Evolutionary conservation across 768 basidiomycete species (phyloP), one percentile per base, ranked within the genome.

Genomic region (Boletus patriciae): DNA sequence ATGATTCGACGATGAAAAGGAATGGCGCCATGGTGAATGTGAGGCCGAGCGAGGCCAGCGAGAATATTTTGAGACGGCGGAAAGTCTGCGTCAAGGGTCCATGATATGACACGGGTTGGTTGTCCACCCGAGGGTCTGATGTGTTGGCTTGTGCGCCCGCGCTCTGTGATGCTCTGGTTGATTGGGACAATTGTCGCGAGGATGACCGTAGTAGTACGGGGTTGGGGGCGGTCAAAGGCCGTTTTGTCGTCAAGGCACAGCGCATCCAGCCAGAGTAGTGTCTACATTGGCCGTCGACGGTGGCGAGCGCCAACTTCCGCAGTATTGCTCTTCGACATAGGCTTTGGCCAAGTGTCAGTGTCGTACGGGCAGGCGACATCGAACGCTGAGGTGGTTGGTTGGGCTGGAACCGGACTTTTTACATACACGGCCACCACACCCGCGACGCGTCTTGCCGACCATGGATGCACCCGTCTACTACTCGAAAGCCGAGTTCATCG

Each of bases 401-500:
- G 3, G 6, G 8, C 18, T 13, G 25, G 2, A n/a, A 13, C 38
- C 4, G 25, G 19, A 36, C 6, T 33, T 52, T 50, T 37, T 43
- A 44, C 46, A 51, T 38, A 44, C 37, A 55, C 50, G 18, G 42
- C 49, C 59, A 37, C 40, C 52, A 50, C 52, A 50, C 33, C 23
- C 25, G 50, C 40, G 11, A 59, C 62, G 60, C 68, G 54, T 69
- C 58, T 34, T 29, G 44, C 16, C 46, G 57, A 46, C 61, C 31
- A 88, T 90, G 87, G 87, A 91, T 31, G 74, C 83, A 18, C 86
- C 86, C 8, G 83, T 92, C 40, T 88, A 85, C 74, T 93, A 94
- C 70, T 83, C 87, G 13, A 87, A 87, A 61, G 76, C 83, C 31
- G 92, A 94, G 72, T 94, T 87, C 73, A 94, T 94, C 44, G 92